Conservation (phyloP, 2,329 filamentous ascomycete species). For the Volutella citrinella region DNA sequence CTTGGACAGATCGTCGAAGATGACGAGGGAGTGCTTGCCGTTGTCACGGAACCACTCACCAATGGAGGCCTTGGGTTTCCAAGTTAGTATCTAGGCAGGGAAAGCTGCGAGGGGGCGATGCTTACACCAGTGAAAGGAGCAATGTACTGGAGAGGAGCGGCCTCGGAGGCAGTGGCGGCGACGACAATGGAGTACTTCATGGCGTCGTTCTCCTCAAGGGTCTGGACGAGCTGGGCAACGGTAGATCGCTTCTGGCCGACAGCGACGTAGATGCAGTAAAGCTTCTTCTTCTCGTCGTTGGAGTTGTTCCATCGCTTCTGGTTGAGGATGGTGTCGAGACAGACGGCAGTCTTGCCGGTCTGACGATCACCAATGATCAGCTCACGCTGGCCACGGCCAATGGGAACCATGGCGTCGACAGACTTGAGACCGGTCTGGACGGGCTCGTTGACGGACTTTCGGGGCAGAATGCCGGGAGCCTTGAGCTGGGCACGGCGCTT, state of each 20-base stretch:
- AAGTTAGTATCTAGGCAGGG: constrained; percentile 2
- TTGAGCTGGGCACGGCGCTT: constrained; percentile 97
- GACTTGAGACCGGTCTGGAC: constrained; percentile 99
- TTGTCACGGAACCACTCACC: constrained; percentile 78
- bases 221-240: constrained; percentile 98
- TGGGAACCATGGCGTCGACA: constrained; percentile 99
- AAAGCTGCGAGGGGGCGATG: too few relatives aligned
- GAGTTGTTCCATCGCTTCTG: constrained; percentile 95
- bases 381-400: constrained; percentile 99
- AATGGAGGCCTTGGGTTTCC: constrained; percentile 36
- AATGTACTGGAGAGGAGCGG: constrained; percentile 89
- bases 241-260: constrained; percentile 99
- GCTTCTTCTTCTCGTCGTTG: constrained; percentile 93
- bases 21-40: constrained; percentile 83
- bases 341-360: constrained; percentile 99
- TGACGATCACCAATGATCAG: constrained; percentile 99
- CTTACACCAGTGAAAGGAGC: constrained; percentile 90
- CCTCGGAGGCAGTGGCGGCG: constrained; percentile 95
- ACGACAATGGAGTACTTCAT: constrained; percentile 98
- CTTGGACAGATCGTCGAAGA: constrained; percentile 96
- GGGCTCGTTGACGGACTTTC: constrained; percentile 95
- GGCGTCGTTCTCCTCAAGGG: constrained; percentile 98
- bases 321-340: constrained; percentile 97
- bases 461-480: constrained; percentile 96
- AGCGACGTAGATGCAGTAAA: constrained; percentile 99